Base-by-base conservation (phyloP, 2,329 filamentous ascomycete species). In the Cladorrhinum sp. region DNA sequence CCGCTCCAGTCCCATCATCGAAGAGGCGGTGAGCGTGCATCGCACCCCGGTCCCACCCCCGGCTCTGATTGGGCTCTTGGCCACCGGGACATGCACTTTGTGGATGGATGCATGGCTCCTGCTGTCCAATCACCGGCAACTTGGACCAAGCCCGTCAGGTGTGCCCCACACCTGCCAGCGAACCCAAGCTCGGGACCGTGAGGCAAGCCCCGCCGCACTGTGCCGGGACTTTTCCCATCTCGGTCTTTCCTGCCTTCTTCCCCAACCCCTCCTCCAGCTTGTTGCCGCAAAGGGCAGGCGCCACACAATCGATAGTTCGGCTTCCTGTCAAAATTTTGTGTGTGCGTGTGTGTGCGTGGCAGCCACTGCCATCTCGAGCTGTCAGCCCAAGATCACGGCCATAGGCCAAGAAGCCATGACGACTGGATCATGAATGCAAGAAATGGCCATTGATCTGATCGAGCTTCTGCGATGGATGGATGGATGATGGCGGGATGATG, bases 1-100 rank as follows among this genome's bases (percentile, higher is more conserved):
- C 53, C 39, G 49, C 49, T 51, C 61, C 63, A 59, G 61, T 63
- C 53, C 42, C 42, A 46, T 46, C 42, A 64, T 66, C 63, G 65
- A 69, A 70, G 68, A 70, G 64, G 70, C 69, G 70, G 70, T 70
- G 67, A 70, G 66, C 62, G 65, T 65, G 68, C 68, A 66, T 65
- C 20, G 55, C 57, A 65, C 60, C 67, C 67, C 54, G 64, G 67
- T 66, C 62, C 53, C 55, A 12, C 53, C 28, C 24, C 55, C 16
- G n/a, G 20, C 30, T 42, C 51, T 68, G 66, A 69, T 69, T 69
- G 67, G 67, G 33, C 57, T 48, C 18, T 28, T 36, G n/a, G 42
- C 39, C 39, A 52, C 52, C 62, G 52, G 58, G 48, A 49, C 55
- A 61, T 63, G 63, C 65, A 58, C 24, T 58, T 53, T 51, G 62